Evolutionary conservation across 495 filamentous ascomycete species (phyloP).

Genomic region (Trichocladium uniseriatum): DNA sequence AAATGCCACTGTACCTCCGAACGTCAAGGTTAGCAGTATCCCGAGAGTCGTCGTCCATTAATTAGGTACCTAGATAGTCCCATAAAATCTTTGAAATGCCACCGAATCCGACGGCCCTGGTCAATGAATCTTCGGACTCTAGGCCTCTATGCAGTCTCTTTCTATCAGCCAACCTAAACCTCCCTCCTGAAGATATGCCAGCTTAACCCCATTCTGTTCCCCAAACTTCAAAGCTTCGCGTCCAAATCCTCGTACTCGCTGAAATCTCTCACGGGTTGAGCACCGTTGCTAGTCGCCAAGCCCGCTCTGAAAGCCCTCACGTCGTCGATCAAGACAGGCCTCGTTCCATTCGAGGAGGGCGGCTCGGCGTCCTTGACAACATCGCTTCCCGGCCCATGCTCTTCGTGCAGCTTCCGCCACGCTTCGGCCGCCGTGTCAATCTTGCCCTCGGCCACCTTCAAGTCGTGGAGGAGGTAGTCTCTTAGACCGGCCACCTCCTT

Average conservation of each 20-base stretch:
- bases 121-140: no score
- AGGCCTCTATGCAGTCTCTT: no score
- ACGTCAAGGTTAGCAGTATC: no score
- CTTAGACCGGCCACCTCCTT: slow-evolving; percentile 29
- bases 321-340: slow-evolving; percentile 53
- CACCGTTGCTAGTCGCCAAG: slow-evolving; percentile 57
- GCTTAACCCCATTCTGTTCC: no score
- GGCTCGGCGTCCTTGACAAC: slow-evolving; percentile 35
- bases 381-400: slow-evolving; percentile 29
- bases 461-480: slow-evolving; percentile 27
- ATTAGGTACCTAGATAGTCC: no score
- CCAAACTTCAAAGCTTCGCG: slow-evolving; percentile 48
- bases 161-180: no score
- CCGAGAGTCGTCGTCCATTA: no score
- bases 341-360: slow-evolving; percentile 35
- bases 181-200: no score
- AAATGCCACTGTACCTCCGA: no score
- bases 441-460: slow-evolving; percentile 28
- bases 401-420: slow-evolving; percentile 44
- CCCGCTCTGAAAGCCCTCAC: slow-evolving; percentile 69
- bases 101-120: no score
- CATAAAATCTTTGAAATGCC: no score
- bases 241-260: slow-evolving; percentile 75
- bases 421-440: slow-evolving; percentile 23
- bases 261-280: slow-evolving; percentile 61